Base-by-base conservation (phyloP, 2,329 filamentous ascomycete species). In the Curvularia lunata region DNA sequence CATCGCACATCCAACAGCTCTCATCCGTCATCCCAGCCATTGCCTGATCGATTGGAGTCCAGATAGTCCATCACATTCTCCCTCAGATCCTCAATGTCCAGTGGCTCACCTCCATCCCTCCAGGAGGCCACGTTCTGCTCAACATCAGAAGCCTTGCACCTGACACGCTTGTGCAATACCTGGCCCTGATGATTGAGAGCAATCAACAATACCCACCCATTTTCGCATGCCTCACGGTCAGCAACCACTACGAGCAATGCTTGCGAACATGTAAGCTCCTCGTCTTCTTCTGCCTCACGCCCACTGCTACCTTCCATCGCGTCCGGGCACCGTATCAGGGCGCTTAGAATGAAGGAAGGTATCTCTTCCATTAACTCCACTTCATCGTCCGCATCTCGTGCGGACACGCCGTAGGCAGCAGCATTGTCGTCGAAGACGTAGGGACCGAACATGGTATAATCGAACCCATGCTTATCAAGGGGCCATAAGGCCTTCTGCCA, bases 331-430 rank as follows among this genome's bases (percentile, higher is more conserved):
- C 27, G 45, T 10, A 48, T n/a, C n/a, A 54, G 52, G 34, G 52
- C 45, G 45, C 10, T 28, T 12, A 43, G 23, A 16, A 54, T 28
- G 21, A 54, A 54, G 13, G 52, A 43, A 2, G 52, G 52, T 27
- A 48, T 21, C 3, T n/a, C 42, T 2, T 47, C 42, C 45, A 54
- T 54, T 7, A 54, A 45, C 25, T 48, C 52, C 27, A 54, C 27
- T 32, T 54, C 52, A 54, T 48, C 45, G 6, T 54, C 52, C 41
- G 52, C 37, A 25, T 54, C 52, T 13, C 52, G 37, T 43, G 52
- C 28, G 6, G 1, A 16, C 9, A 54, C 45, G 3, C 37, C 28
- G 19, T 49, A 54, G 5, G 51, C 43, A 10, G 38, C 18, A 45
- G 8, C 23, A 28, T 55, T 8, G 3, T 55, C 28, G 6, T 32